Evolutionary conservation across 768 basidiomycete genomes (phyloP).

Genomic region (Amanita thiersii): DNA sequence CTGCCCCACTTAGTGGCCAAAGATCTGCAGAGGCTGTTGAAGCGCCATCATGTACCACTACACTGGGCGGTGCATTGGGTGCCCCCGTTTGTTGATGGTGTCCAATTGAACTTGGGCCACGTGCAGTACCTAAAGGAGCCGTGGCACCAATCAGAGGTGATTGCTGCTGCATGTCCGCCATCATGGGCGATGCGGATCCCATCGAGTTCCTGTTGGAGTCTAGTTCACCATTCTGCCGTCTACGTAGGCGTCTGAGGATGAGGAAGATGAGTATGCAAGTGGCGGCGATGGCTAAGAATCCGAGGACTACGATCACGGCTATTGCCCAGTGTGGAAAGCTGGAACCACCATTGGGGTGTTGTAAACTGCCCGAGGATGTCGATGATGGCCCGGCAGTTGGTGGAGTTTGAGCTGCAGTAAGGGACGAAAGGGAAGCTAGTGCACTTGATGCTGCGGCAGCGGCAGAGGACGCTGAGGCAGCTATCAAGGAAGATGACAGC

Average conservation of each 20-base stretch:
- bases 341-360: slow-evolving; percentile 24
- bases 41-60: slow-evolving; percentile 61
- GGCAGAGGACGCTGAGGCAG: slow-evolving; percentile 23
- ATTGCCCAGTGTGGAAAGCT: slow-evolving; percentile 87
- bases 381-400: slow-evolving; percentile 11
- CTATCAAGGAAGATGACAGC: slow-evolving; percentile 31
- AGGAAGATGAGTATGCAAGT: slow-evolving; percentile 63
- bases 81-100: slow-evolving; percentile 15
- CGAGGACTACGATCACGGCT: slow-evolving; percentile 81
- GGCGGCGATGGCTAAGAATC: slow-evolving; percentile 73
- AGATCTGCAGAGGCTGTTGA: slow-evolving; percentile 69
- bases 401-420: slow-evolving; percentile 20
- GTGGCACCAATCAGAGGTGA: slow-evolving; percentile 40
- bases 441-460: slow-evolving; percentile 28
- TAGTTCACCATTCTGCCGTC: slow-evolving; percentile 30
- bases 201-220: slow-evolving; percentile 64
- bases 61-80: slow-evolving; percentile 21
- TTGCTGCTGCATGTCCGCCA: slow-evolving; percentile 47
- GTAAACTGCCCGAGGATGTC: slow-evolving; percentile 34
- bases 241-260: slow-evolving; percentile 60
- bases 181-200: slow-evolving; percentile 79
- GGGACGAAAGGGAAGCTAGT: slow-evolving; percentile 39
- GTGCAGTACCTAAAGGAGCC: slow-evolving; percentile 19
- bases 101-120: slow-evolving; percentile 23
- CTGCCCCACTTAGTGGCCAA: slow-evolving; percentile 52